Percentiles rank a stretch among this genome's conserved stretches.
Conservation (phyloP, 345 rosid genomes). For the Brassica cretica region DNA sequence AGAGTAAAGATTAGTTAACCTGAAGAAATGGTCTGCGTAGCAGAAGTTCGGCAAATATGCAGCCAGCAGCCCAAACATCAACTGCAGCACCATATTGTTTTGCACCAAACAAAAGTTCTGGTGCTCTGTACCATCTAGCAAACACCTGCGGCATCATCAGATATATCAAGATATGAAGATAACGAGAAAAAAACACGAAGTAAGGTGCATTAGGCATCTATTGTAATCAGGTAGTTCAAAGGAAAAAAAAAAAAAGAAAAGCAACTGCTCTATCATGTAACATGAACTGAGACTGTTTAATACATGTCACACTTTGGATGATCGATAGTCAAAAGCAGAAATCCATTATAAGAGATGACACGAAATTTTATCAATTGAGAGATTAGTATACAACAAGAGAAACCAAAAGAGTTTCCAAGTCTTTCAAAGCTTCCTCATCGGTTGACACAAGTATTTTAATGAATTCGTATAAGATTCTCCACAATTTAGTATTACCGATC, state of each 20-base stretch:
- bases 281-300: not conserved
- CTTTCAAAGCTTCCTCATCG: too few species aligned
- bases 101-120: not conserved
- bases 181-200: too few species aligned
- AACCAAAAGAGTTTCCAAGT: not conserved
- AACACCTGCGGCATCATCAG: not conserved
- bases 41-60: not conserved
- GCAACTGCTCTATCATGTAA: not conserved
- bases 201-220: not conserved
- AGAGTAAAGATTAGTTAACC: not conserved
- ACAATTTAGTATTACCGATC: not conserved
- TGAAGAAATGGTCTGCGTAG: not conserved
- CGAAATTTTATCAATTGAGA: not conserved
- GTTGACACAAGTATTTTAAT: not conserved
- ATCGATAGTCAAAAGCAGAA: not conserved
- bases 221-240: not conserved
- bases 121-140: not conserved
- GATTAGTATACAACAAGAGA: not conserved
- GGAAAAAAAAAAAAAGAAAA: not conserved
- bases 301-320: not conserved
- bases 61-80: not conserved
- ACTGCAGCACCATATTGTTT: not conserved
- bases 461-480: not conserved
- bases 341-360: not conserved
- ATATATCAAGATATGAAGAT: not conserved